A percentile compares a stretch with the other conserved stretches of the same genome.
Conservation (phyloP, 129 eudicot species). For the Arctium lappa region DNA sequence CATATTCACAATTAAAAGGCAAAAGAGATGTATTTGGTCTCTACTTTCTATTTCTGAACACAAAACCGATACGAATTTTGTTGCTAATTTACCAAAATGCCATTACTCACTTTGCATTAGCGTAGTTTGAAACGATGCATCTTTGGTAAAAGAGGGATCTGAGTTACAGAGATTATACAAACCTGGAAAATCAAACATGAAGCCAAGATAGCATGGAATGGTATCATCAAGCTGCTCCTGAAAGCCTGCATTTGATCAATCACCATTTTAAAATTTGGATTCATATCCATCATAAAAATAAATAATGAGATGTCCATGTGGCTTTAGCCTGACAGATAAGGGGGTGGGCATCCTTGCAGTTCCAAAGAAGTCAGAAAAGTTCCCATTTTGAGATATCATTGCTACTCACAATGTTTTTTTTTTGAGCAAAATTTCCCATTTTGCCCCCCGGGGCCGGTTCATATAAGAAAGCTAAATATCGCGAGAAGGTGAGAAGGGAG, state of each 20-base stretch:
- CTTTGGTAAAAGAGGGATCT: background rate
- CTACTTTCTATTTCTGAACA: background rate
- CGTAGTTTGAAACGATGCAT: background rate
- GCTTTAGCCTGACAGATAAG: background rate
- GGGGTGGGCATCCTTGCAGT: background rate
- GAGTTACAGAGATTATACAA: background rate
- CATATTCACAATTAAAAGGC: background rate
- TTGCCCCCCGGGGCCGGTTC: background rate
- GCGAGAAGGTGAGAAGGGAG: no score
- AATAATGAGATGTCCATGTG: background rate
- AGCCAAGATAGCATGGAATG: slow-evolving; percentile 74
- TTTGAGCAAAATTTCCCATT: background rate
- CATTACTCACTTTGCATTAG: background rate
- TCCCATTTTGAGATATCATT: background rate
- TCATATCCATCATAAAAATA: background rate
- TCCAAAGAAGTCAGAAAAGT: background rate
- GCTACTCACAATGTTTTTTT: background rate
- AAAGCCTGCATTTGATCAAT: slow-evolving; percentile 63
- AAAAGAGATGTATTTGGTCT: background rate
- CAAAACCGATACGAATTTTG: background rate
- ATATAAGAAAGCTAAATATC: no score
- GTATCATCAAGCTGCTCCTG: slow-evolving; percentile 83
- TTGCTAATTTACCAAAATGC: background rate
- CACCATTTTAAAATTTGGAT: background rate
- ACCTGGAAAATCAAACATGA: slow-evolving; percentile 78